A percentile compares a stretch with the other conserved stretches of the same genome.
Evolutionary conservation across 768 basidiomycete species (phyloP).

Genomic region (Leccinum truebloodii): DNA sequence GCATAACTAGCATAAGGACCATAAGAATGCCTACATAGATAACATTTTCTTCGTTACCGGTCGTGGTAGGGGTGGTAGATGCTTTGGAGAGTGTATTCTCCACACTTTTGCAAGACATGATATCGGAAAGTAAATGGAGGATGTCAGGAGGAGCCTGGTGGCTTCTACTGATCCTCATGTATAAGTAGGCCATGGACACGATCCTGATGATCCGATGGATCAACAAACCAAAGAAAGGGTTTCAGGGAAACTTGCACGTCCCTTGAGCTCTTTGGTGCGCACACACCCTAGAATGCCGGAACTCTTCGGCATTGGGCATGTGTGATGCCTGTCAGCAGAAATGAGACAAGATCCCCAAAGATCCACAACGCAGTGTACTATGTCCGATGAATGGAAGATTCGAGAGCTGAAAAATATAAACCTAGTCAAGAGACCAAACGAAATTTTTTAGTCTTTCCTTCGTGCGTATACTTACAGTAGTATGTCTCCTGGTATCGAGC

Average conservation of each 20-base stretch:
- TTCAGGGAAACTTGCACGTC: constrained; percentile 1
- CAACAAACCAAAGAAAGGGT: constrained; percentile 1
- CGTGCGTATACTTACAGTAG: background rate
- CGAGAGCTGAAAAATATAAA: background rate
- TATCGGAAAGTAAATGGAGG: background rate
- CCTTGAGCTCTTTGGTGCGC: background rate
- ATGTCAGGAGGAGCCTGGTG: background rate
- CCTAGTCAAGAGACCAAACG: no score
- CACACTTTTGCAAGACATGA: constrained; percentile 14
- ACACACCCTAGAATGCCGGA: background rate
- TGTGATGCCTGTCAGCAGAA: background rate
- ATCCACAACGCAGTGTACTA: background rate
- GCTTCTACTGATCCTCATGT: background rate
- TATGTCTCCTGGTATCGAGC: background rate
- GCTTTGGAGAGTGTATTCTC: constrained; percentile 1
- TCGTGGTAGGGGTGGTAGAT: constrained; percentile 1
- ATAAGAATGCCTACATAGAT: constrained; percentile 12
- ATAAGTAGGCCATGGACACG: constrained; percentile 18
- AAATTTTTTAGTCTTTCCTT: background rate
- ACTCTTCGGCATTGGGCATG: background rate
- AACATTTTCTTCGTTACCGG: constrained; percentile 4
- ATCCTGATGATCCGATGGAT: constrained; percentile 1
- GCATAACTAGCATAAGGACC: background rate
- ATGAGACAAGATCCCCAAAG: background rate
- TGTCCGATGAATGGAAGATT: background rate